Evolutionary conservation across 2,329 filamentous ascomycete species (phyloP).

Genomic region (Talaromyces sp.): DNA sequence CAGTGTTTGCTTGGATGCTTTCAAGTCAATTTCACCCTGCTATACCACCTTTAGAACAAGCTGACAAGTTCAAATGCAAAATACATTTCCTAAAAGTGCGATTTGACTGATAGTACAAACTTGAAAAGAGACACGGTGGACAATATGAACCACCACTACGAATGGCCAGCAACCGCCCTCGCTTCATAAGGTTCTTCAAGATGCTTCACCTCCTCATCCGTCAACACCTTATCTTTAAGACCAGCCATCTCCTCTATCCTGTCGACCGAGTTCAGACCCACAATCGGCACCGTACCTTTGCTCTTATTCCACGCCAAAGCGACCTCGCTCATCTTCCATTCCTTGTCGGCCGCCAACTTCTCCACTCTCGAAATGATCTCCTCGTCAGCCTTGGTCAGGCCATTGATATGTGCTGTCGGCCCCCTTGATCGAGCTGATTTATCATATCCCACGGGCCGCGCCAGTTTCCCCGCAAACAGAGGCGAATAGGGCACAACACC

Average conservation of each 20-base stretch:
- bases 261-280: slow-evolving; percentile 47
- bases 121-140: background rate
- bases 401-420: background rate
- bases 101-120: background rate
- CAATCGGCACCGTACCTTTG: slow-evolving; percentile 43
- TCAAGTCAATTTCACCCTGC: background rate
- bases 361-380: slow-evolving; percentile 41
- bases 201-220: background rate
- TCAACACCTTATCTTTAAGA: background rate
- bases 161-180: slow-evolving; percentile 10
- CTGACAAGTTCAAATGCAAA: too few species aligned
- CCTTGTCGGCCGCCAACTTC: slow-evolving; percentile 45
- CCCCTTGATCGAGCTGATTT: background rate
- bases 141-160: background rate
- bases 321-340: slow-evolving; percentile 30
- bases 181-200: background rate
- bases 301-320: slow-evolving; percentile 43
- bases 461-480: slow-evolving; percentile 18
- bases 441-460: background rate
- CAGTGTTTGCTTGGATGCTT: background rate
- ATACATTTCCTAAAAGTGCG: background rate
- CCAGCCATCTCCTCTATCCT: background rate
- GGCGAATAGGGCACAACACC: slow-evolving; percentile 38
- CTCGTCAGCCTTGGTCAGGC: background rate
- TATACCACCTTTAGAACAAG: too few species aligned